Conservation (phyloP, 495 filamentous ascomycete genomes). For the Lophiotrema nucula region DNA sequence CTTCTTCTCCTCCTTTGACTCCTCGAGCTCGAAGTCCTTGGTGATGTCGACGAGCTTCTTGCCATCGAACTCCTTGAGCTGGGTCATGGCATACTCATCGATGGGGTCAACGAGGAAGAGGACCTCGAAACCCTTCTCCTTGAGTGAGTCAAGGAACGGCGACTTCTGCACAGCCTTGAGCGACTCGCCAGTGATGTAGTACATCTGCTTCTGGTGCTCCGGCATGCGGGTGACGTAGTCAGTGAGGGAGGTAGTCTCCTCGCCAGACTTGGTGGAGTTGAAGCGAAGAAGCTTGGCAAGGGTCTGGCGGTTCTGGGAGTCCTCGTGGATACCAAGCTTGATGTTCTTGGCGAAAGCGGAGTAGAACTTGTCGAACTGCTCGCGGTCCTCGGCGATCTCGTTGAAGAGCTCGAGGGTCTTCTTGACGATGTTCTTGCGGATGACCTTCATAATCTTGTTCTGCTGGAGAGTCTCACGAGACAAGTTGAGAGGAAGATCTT, state of each 20-base stretch:
- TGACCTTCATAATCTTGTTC: conserved; percentile 99
- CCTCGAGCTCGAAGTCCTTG: conserved; percentile 99
- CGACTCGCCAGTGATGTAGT: conserved; percentile 99
- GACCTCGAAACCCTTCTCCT: conserved; percentile 99
- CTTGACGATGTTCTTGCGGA: conserved; percentile 99
- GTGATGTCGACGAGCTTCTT: conserved; percentile 99
- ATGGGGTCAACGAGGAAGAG: conserved; percentile 99
- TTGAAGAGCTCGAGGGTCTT: conserved; percentile 99
- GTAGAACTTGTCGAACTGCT: conserved; percentile 99
- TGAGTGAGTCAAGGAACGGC: conserved; percentile 97
- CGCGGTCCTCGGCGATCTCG: conserved; percentile 98
- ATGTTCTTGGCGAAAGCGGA: conserved; percentile 99
- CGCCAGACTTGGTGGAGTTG: conserved; percentile 97
- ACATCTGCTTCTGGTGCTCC: conserved; percentile 99
- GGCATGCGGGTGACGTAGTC: conserved; percentile 99
- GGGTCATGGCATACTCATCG: conserved; percentile 99
- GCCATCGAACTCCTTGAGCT: conserved; percentile 99
- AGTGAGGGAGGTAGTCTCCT: conserved; percentile 87
- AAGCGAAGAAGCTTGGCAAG: conserved; percentile 99
- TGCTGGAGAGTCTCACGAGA: conserved; percentile 99
- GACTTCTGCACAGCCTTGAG: conserved; percentile 97
- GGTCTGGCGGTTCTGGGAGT: conserved; percentile 88
- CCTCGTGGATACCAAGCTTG: conserved; percentile 99
- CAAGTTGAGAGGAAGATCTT: conserved; percentile 97
- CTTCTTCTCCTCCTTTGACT: conserved; percentile 99